A percentile compares a stretch with the other conserved stretches of the same genome.
These are phyloP conservation scores for Malus sieversii DNA, from an alignment of 306 rosid genomes.

Conservation along the genomic window DNA sequence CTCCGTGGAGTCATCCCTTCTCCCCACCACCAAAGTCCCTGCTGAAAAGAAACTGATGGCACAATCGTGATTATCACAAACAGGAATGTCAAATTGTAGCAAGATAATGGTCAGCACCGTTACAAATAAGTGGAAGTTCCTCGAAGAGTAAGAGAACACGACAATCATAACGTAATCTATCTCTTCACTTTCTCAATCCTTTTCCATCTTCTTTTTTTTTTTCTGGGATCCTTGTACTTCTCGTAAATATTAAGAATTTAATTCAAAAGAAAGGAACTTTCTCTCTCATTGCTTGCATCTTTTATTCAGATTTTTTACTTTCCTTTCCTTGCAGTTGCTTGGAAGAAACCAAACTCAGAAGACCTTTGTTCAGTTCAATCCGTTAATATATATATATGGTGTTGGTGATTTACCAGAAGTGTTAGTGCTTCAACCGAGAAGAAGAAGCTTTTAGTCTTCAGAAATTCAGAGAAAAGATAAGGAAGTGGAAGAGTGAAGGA, in stretches of 20 bases:
- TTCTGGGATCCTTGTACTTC: constrained; percentile 7
- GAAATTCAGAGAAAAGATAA: not conserved
- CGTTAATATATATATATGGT: not conserved
- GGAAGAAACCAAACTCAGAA: not conserved
- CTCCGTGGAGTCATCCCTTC: not conserved
- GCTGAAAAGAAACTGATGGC: not conserved
- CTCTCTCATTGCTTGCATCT: not conserved
- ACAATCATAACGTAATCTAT: constrained; percentile 16
- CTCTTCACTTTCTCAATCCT: not conserved
- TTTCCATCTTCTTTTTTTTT: not conserved
- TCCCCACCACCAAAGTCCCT: not conserved
- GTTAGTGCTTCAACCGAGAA: not conserved
- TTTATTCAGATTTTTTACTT: not conserved
- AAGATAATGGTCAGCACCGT: not conserved
- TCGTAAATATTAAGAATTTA: not conserved
- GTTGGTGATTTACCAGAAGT: constrained; percentile 11
- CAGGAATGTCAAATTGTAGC: not conserved
- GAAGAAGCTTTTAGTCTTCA: not conserved
- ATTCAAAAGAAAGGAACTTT: not conserved
- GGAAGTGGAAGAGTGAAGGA: not conserved
- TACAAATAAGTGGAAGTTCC: not conserved
- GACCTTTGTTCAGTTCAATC: not conserved
- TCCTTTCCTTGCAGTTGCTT: not conserved
- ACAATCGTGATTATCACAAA: not conserved
- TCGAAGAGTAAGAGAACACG: not conserved